These are phyloP conservation scores for Pleurotus salmoneostramineus DNA, from an alignment of 768 basidiomycete genomes.

Conservation along the genomic window DNA sequence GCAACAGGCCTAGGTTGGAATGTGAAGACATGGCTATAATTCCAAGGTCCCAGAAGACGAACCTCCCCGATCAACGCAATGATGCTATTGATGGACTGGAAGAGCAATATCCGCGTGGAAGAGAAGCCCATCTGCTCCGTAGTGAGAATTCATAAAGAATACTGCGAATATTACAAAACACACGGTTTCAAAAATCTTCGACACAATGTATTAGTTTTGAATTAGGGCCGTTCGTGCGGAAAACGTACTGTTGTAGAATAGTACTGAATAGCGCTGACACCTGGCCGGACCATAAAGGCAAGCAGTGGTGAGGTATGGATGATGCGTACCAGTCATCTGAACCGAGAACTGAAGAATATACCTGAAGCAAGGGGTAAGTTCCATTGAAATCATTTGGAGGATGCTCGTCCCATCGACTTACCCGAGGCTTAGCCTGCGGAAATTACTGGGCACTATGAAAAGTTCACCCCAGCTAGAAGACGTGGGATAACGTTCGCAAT, in stretches of 20 bases:
- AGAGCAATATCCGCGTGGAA: slow-evolving; percentile 39
- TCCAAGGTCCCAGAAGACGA: neutral
- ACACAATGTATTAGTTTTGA: neutral
- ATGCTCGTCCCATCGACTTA: slow-evolving; percentile 16
- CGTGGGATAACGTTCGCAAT: neutral
- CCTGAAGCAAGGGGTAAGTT: slow-evolving; percentile 16
- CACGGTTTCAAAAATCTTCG: slow-evolving; percentile 32
- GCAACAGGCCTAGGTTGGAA: slow-evolving; percentile 26
- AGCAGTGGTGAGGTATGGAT: neutral
- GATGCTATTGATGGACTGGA: slow-evolving; percentile 51
- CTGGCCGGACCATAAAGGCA: slow-evolving; percentile 1
- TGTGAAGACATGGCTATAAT: neutral
- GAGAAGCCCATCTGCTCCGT: slow-evolving; percentile 38
- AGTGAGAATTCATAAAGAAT: neutral
- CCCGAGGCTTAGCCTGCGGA: slow-evolving; percentile 42
- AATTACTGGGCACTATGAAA: slow-evolving; percentile 38
- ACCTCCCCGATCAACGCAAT: slow-evolving; percentile 49
- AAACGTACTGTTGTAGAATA: slow-evolving; percentile 38
- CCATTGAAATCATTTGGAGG: slow-evolving; percentile 9
- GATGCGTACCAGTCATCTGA: slow-evolving; percentile 51
- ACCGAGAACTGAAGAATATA: slow-evolving; percentile 51
- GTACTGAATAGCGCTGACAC: slow-evolving; percentile 53
- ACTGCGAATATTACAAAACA: slow-evolving; percentile 11
- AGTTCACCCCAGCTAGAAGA: slow-evolving; percentile 32
- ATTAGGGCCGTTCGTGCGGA: neutral